Percentiles rank a stretch among this genome's conserved stretches.
These are phyloP conservation scores for Rhodotorula babjevae DNA, from an alignment of 768 basidiomycete genomes.

Conservation along the genomic window DNA sequence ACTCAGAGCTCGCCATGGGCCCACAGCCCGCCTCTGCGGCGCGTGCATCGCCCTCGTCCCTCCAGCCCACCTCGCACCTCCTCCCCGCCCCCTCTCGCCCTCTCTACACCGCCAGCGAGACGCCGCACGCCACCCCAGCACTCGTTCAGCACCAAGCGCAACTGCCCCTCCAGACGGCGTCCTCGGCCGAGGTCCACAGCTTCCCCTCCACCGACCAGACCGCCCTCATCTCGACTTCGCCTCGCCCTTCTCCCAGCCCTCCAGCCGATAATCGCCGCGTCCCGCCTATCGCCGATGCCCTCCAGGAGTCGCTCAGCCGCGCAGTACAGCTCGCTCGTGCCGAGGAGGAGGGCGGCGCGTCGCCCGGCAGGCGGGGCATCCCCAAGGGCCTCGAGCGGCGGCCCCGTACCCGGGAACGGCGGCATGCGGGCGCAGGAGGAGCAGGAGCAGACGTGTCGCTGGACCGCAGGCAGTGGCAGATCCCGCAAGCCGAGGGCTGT, in stretches of 20 bases:
- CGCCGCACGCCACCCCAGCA: no score
- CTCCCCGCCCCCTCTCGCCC: no score
- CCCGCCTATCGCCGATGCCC: neutral
- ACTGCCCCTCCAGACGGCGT: no score
- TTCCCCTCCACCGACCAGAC: neutral
- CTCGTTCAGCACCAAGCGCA: neutral
- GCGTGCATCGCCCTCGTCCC: neutral
- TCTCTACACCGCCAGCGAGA: neutral
- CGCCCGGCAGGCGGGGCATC: no score
- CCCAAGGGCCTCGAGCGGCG: neutral
- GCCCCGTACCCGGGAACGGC: neutral
- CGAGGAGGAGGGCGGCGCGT: neutral
- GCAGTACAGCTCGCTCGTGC: no score
- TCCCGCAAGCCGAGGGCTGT: constrained; percentile 28
- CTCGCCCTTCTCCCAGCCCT: neutral
- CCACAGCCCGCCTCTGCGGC: no score
- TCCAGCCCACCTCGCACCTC: neutral
- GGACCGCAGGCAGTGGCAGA: constrained; percentile 10
- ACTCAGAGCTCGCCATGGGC: neutral
- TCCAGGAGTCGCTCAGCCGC: no score
- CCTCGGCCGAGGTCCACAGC: no score
- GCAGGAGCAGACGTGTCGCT: neutral
- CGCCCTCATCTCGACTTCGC: neutral
- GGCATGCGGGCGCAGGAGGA: neutral
- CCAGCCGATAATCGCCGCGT: neutral